These are phyloP conservation scores for Carex myosuroides DNA, from an alignment of 176 grass and related monocot genomes.

Conservation along the genomic window DNA sequence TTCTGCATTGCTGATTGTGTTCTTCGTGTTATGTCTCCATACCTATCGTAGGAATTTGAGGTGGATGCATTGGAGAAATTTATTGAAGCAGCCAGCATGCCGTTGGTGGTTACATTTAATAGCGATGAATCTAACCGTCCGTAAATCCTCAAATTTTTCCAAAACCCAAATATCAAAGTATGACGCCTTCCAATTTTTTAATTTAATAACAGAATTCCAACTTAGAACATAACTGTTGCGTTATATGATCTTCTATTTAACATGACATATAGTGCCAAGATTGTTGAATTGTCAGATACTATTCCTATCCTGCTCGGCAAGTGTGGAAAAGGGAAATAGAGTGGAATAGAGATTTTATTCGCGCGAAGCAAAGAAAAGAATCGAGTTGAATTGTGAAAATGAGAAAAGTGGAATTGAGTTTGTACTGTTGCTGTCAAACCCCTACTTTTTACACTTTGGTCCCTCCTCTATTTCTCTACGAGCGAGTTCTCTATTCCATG, in stretches of 20 bases:
- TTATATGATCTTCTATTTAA: not conserved
- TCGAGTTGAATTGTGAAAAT: too few species aligned
- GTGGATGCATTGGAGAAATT: constrained; percentile 62
- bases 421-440: too few species aligned
- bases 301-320: not conserved
- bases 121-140: constrained; percentile 53
- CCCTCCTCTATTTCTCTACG: too few species aligned
- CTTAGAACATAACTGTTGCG: not conserved
- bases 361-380: too few species aligned
- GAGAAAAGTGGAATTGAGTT: too few species aligned
- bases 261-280: not conserved
- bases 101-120: constrained; percentile 52
- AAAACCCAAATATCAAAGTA: constrained; percentile 54
- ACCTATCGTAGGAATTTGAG: constrained; percentile 51
- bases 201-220: not conserved
- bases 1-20: not conserved
- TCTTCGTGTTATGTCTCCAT: not conserved
- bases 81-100: constrained; percentile 66
- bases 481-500: too few species aligned
- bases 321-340: too few species aligned
- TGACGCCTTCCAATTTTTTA: constrained; percentile 2
- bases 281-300: not conserved
- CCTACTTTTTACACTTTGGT: too few species aligned
- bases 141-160: constrained; percentile 69
- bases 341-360: too few species aligned